phyloP scores from a whole-genome alignment of 139 green algal species.

The Closterium sp. region DNA sequence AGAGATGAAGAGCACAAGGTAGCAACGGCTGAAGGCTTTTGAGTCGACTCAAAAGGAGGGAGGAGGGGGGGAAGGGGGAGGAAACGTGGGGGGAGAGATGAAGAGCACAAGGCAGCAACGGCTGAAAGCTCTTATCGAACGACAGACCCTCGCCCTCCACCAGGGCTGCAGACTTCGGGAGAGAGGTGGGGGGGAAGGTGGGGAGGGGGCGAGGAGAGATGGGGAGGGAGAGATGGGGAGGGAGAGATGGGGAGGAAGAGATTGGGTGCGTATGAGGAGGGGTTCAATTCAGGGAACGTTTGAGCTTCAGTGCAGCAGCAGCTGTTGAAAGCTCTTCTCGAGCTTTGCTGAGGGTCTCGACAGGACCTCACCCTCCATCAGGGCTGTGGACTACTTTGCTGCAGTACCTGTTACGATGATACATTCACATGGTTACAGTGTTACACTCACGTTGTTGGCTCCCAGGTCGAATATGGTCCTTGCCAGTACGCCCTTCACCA shows the following conservation, averaged over 20 bases:
- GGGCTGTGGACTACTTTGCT: too few species aligned
- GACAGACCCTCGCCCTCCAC: slow-evolving; percentile 30
- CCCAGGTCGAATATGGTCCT: slow-evolving; percentile 90
- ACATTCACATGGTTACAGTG: neutral
- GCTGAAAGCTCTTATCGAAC: slow-evolving; percentile 33
- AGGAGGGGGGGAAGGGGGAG: neutral
- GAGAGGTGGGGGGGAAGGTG: neutral
- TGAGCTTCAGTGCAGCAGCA: neutral
- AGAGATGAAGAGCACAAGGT: neutral
- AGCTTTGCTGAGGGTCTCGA: too few species aligned
- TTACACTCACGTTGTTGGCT: neutral
- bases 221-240: neutral
- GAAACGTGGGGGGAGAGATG: too few species aligned
- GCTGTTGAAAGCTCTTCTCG: too few species aligned
- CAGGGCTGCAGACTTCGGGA: slow-evolving; percentile 36
- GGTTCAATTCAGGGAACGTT: too few species aligned
- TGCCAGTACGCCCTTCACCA: slow-evolving; percentile 53
- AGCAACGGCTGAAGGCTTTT: neutral
- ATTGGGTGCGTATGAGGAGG: too few species aligned
- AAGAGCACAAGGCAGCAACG: slow-evolving; percentile 63
- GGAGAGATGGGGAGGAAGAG: too few species aligned
- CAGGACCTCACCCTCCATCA: too few species aligned
- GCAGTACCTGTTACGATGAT: too few species aligned
- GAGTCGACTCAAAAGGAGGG: neutral
- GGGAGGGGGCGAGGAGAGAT: neutral